phyloP scores from a whole-genome alignment of 164 flowering plant species.

The Tetracentron sinense region DNA sequence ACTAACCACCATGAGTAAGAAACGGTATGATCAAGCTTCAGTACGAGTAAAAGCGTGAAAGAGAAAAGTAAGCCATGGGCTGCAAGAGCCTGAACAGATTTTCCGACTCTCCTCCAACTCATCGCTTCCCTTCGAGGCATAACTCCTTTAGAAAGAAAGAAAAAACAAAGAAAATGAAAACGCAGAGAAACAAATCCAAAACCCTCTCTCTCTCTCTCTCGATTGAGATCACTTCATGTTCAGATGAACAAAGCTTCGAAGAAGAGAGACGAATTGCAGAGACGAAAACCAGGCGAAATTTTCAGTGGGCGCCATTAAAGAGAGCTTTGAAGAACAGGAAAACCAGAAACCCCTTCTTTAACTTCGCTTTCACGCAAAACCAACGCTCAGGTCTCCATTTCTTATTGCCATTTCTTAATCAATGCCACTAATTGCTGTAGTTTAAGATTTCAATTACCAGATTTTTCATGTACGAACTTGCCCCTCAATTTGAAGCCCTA shows the following conservation, averaged over 20 bases:
- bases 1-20: slow-evolving; percentile 61
- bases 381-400: background rate
- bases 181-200: background rate
- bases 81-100: slow-evolving; percentile 43
- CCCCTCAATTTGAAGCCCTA: no score
- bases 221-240: background rate
- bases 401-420: no score
- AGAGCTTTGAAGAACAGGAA: background rate
- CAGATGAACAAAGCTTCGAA: slow-evolving; percentile 11
- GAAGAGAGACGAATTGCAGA: background rate
- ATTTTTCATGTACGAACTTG: no score
- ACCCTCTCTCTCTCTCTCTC: background rate
- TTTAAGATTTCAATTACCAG: no score
- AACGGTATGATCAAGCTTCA: slow-evolving; percentile 46
- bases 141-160: background rate
- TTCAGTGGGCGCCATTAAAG: slow-evolving; percentile 6
- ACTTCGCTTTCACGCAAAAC: background rate
- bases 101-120: slow-evolving; percentile 63
- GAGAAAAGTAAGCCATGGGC: slow-evolving; percentile 45
- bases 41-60: slow-evolving; percentile 53
- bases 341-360: background rate
- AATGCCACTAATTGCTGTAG: no score
- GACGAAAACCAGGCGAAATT: background rate
- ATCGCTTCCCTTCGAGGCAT: slow-evolving; percentile 17
- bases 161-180: no score